Evolutionary conservation across 164 flowering plant species (phyloP), one percentile per base, ranked within the genome.

Genomic region (Annona cherimola): DNA sequence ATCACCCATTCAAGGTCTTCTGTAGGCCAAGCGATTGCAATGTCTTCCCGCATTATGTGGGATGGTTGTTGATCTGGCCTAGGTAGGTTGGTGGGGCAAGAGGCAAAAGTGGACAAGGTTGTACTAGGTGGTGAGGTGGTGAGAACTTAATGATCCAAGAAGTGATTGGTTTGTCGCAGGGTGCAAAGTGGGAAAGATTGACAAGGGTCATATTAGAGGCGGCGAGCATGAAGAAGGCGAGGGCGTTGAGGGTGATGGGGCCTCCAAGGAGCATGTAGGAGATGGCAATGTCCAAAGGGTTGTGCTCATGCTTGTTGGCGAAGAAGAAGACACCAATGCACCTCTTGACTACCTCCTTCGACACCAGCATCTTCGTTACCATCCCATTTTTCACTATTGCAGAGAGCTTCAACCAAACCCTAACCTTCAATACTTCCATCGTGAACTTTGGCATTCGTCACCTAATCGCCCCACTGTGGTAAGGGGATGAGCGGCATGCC

Each of bases 131-230:
- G 73, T 57, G 12, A 67, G 57, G 7, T 2, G 71, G 67, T 63
- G 55, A 9, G 39, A 70, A 35, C 18, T 4, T 71, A 66, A 66
- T 42, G 26, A 66, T 18, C 42, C 18, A 4, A 43, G 19, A 42
- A 12, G 43, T 42, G 50, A 18, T n/a, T 3, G 18, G 6, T 2
- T 3, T 46, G 2, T 0, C 7, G 7, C 1, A 26, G 1, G 1
- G 20, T n/a, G n/a, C 4, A 1, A 2, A 26, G 2, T 64, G 76
- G 7, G 44, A 20, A 2, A 77, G 45, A 5, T 45, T 3, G 45
- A 67, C 69, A 2, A 76, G 39, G 4, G 84, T 76, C 88, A 84
- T 82, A 54, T 86, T 83, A 3, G 88, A 86, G 73, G 74, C 68
- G 20, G 81, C 5, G 14, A 81, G 65, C 81, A 71, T 81, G 63